Evolutionary conservation across 1,139 yeast genomes (phyloP), one percentile per base, ranked within the genome.

Genomic region (Groenewaldozyma auringiensis): DNA sequence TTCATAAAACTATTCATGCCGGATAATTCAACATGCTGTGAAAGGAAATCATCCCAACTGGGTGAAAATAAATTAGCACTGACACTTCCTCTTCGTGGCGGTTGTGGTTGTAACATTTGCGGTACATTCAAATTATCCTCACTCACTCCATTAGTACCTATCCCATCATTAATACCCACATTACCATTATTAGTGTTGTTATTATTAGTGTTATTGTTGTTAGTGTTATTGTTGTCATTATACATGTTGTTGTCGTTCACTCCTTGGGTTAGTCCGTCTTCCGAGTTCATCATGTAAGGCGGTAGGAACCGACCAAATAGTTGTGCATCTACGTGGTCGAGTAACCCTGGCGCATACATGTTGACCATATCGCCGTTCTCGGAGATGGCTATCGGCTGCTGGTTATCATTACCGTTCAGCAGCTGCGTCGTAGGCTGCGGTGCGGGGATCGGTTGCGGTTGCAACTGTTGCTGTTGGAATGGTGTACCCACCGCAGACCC

Each of bases 231-330:
- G n/a, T n/a, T n/a, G n/a, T n/a, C n/a, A n/a, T n/a, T n/a, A n/a
- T n/a, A n/a, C 11, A 25, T 8, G 11, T 6, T 11, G 11, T 11
- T 11, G 6, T 25, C 29, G 11, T 25, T 25, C 11, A 8, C 29
- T 8, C 6, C 11, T 25, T 25, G 29, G 6, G 29, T 11, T 25
- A 11, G 29, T 6, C 9, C 11, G 11, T 27, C 41, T 4, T 27
- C 33, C 4, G 33, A 14, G 2, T 50, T 46, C 56, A 78, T 63
- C 94, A 84, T 84, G 58, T 84, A 85, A 1, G 94, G 94, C 2
- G 95, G 95, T 45, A 86, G 62, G 55, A 83, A 81, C 43, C 84
- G 70, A 0, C 95, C 95, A 67, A 87, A 86, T 13, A 87, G 74
- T 59, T 85, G 92, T 50, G 86, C 77, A 62, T 87, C 95, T 41